phyloP scores from a whole-genome alignment of 257 asterid genomes.

The Coffea eugenioides region DNA sequence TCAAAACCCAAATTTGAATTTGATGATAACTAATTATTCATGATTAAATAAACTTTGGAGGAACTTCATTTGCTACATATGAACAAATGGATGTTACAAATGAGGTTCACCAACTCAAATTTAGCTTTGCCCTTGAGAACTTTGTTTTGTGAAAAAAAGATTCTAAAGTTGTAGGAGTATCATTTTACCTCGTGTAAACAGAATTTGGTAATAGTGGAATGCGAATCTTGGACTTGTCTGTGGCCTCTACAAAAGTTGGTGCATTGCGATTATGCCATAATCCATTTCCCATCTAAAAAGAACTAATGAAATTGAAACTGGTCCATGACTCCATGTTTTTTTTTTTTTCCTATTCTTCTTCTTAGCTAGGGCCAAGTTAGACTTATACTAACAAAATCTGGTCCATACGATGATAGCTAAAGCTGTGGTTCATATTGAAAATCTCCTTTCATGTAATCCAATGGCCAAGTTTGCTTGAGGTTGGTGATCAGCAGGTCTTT shows the following conservation, averaged over 20 bases:
- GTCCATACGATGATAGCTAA: not conserved
- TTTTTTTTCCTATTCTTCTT: not conserved
- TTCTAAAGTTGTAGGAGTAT: not conserved
- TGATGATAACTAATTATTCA: too few species aligned
- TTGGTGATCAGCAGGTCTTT: not conserved
- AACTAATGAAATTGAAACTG: constrained; percentile 1
- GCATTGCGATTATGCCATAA: constrained; percentile 4
- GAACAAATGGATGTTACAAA: too few species aligned
- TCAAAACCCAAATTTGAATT: too few species aligned
- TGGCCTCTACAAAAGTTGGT: not conserved
- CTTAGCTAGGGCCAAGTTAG: not conserved
- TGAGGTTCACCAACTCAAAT: too few species aligned
- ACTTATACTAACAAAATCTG: not conserved
- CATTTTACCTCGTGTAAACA: not conserved
- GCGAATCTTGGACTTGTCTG: not conserved
- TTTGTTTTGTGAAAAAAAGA: not conserved
- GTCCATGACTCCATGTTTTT: not conserved
- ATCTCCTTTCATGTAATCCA: not conserved
- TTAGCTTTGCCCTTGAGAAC: not conserved
- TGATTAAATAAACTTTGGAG: too few species aligned
- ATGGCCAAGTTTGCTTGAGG: constrained; percentile 19
- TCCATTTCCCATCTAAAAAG: constrained; percentile 1
- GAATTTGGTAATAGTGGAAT: not conserved
- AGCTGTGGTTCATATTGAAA: constrained; percentile 9
- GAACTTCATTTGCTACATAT: too few species aligned